Conservation (phyloP, 805 yeast species). For the Sugiyamaella smithiae region DNA sequence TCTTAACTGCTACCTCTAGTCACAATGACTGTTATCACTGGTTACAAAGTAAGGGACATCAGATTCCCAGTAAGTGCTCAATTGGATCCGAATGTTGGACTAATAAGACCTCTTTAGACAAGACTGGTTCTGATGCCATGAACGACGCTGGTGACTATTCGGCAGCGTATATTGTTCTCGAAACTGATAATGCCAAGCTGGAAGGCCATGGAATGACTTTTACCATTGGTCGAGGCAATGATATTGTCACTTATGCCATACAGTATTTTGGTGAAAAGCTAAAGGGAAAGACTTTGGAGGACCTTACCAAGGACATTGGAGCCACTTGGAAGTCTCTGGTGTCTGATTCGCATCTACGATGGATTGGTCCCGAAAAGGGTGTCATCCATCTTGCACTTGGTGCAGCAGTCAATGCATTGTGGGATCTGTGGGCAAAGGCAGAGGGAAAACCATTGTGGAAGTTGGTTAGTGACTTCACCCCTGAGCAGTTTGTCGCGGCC, state of each 20-base stretch:
- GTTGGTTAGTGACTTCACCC: constrained; percentile 42
- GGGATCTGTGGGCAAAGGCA: constrained; percentile 45
- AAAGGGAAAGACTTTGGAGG: constrained; percentile 34
- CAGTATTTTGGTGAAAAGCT: constrained; percentile 39
- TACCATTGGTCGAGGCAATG: constrained; percentile 42
- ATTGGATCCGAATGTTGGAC: background rate
- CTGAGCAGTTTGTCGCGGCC: constrained; percentile 41
- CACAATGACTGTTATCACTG: constrained; percentile 30
- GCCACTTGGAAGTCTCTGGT: constrained; percentile 42
- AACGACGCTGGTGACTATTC: constrained; percentile 42
- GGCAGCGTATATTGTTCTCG: constrained; percentile 38
- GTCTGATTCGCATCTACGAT: constrained; percentile 41
- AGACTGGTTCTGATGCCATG: constrained; percentile 45
- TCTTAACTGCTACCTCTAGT: too few relatives aligned
- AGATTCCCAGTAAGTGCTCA: constrained; percentile 34
- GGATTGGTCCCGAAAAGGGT: constrained; percentile 48
- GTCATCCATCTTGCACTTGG: constrained; percentile 43
- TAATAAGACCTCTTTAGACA: constrained; percentile 36
- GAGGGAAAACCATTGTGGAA: constrained; percentile 42
- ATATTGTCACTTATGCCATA: constrained; percentile 37
- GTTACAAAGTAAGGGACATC: constrained; percentile 34
- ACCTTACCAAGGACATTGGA: constrained; percentile 39
- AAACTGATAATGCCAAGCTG: constrained; percentile 33
- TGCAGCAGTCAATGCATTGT: constrained; percentile 41
- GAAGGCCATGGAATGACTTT: constrained; percentile 45